Conservation (phyloP, 1,284 basidiomycete species). For the Heterobasidion irregulare region DNA sequence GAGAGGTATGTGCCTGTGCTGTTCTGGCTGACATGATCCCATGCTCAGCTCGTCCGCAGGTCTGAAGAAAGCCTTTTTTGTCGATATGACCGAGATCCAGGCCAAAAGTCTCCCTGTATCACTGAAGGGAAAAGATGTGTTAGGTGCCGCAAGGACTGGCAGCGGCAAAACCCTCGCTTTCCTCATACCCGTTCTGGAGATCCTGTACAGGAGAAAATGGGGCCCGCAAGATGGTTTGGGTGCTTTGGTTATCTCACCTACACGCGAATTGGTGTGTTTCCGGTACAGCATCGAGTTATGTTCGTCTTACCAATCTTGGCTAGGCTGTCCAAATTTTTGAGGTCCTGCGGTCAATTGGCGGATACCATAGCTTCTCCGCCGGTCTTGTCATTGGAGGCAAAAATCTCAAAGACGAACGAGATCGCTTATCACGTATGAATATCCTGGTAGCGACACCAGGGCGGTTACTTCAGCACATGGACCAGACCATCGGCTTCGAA, state of each 20-base stretch:
- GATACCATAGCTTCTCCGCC: slow-evolving; percentile 88
- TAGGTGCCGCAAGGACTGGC: slow-evolving; percentile 75
- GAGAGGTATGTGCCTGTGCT: slow-evolving; percentile 37
- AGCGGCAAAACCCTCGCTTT: slow-evolving; percentile 84
- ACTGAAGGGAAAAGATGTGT: slow-evolving; percentile 60
- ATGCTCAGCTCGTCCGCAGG: slow-evolving; percentile 32
- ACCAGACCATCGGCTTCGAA: slow-evolving; percentile 95
- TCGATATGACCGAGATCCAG: slow-evolving; percentile 83
- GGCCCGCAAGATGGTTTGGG: slow-evolving; percentile 82
- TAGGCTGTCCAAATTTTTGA: slow-evolving; percentile 97
- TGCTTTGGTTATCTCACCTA: slow-evolving; percentile 91
- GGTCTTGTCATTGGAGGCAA: slow-evolving; percentile 97
- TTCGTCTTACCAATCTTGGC: background rate
- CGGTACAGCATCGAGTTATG: background rate
- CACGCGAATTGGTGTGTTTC: slow-evolving; percentile 75
- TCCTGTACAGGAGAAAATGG: slow-evolving; percentile 71
- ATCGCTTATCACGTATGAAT: slow-evolving; percentile 89
- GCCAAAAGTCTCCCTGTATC: slow-evolving; percentile 53
- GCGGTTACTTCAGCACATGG: slow-evolving; percentile 93
- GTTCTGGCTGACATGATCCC: background rate
- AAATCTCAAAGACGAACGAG: slow-evolving; percentile 89
- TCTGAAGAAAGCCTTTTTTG: slow-evolving; percentile 79
- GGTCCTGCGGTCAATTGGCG: slow-evolving; percentile 87
- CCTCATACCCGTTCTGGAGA: slow-evolving; percentile 71
- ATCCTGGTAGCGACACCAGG: slow-evolving; percentile 97